Conservation (phyloP, 106 monocot species). For the Apostasia shenzhenica region DNA sequence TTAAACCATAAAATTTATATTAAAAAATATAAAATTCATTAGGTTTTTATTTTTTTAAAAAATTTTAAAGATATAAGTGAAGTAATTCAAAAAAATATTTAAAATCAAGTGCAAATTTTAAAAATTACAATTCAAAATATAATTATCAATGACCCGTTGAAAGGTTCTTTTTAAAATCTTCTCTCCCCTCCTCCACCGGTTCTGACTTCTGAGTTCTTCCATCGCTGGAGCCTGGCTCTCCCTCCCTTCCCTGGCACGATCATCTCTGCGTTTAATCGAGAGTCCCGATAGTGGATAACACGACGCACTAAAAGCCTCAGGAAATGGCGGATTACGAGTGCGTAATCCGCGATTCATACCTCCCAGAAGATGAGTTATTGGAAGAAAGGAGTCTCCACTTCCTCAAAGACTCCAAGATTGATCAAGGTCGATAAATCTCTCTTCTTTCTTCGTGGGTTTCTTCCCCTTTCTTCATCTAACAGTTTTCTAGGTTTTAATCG, state of each 20-base stretch:
- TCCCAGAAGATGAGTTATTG: constrained; percentile 15
- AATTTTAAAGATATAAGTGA: too few species aligned
- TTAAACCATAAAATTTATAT: too few species aligned
- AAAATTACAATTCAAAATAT: too few species aligned
- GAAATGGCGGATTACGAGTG: constrained; percentile 8
- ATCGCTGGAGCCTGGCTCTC: not conserved
- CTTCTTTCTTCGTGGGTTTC: not conserved
- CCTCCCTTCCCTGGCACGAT: not conserved
- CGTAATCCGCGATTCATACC: not conserved
- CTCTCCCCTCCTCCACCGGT: not conserved
- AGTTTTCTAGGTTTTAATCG: constrained; percentile 10
- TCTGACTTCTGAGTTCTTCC: not conserved
- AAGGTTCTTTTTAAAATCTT: not conserved
- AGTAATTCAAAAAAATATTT: too few species aligned
- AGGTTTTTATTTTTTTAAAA: too few species aligned
- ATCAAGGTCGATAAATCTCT: constrained; percentile 18
- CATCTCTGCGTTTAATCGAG: not conserved
- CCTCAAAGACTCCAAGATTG: constrained; percentile 34
- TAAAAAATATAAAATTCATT: too few species aligned
- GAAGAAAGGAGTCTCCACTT: constrained; percentile 37
- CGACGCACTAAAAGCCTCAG: too few species aligned
- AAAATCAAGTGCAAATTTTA: too few species aligned
- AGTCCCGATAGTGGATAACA: too few species aligned
- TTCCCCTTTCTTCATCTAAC: not conserved
- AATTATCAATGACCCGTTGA: too few species aligned